phyloP scores from a whole-genome alignment of 2,329 filamentous ascomycete genomes.

The Ophiocordyceps polyrhachis-furcata region DNA sequence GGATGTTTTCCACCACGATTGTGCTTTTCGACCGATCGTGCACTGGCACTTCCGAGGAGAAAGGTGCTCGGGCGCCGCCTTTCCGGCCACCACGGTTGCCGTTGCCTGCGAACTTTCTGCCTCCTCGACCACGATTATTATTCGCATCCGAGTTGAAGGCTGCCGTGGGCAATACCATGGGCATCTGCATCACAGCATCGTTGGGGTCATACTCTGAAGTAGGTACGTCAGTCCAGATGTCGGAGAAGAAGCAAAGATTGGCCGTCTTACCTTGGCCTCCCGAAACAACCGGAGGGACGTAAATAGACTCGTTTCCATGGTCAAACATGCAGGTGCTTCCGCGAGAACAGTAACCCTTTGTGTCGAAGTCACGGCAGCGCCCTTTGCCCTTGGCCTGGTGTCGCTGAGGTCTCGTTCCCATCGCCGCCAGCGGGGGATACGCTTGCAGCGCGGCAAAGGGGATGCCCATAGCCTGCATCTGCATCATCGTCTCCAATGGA shows the following conservation, averaged over 20 bases:
- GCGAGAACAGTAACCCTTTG: conserved; percentile 51
- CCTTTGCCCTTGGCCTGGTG: conserved; percentile 18
- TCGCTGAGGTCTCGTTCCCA: conserved; percentile 6
- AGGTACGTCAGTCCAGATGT: not conserved
- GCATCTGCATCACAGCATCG: conserved; percentile 10
- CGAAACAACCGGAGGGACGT: conserved; percentile 11
- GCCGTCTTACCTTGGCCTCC: conserved; percentile 9
- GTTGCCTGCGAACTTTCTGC: conserved; percentile 12
- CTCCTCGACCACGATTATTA: conserved; percentile 17
- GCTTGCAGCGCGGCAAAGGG: conserved; percentile 21
- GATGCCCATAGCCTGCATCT: conserved; percentile 39
- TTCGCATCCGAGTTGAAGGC: conserved; percentile 8
- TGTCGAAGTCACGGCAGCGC: conserved; percentile 53
- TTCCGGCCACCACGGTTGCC: conserved; percentile 16
- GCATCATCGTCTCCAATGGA: conserved; percentile 41
- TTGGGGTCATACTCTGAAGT: conserved; percentile 15
- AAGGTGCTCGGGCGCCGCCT: conserved; percentile 28
- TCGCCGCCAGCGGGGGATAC: conserved; percentile 10
- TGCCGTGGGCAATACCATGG: conserved; percentile 6
- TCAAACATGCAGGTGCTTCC: conserved; percentile 51
- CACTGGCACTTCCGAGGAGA: conserved; percentile 46
- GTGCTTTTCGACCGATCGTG: conserved; percentile 44
- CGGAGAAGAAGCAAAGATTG: not conserved
- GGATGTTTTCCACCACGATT: conserved; percentile 63
- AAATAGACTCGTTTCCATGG: conserved; percentile 38